Conservation (phyloP, 345 rosid genomes). For the Ceriops zippeliana region DNA sequence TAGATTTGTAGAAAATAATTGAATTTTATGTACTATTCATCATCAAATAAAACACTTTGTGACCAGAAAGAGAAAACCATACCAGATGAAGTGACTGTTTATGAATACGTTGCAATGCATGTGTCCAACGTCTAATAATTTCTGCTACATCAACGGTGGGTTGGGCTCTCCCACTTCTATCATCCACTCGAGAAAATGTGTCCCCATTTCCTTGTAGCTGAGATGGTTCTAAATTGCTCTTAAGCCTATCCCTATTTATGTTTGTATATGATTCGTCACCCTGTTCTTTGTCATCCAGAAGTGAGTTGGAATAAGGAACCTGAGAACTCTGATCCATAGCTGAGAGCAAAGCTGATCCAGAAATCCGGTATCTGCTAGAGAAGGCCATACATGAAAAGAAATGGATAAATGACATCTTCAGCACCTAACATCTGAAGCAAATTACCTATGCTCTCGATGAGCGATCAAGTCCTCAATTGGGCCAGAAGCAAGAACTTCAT, state of each 20-base stretch:
- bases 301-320: conserved; percentile 61
- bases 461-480: conserved; percentile 98
- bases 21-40: conserved; percentile 6
- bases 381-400: conserved; percentile 22
- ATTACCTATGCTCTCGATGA: conserved; percentile 96
- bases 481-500: conserved; percentile 98
- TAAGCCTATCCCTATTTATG: conserved; percentile 39
- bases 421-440: conserved; percentile 10
- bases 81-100: conserved; percentile 97
- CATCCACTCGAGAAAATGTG: conserved; percentile 64
- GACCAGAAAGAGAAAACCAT: conserved; percentile 30
- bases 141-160: conserved; percentile 97
- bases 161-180: conserved; percentile 80
- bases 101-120: conserved; percentile 96
- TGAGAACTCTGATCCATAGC: conserved; percentile 99
- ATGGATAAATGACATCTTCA: conserved; percentile 10
- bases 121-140: conserved; percentile 97
- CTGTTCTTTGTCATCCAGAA: conserved; percentile 65
- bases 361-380: conserved; percentile 83
- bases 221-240: conserved; percentile 41
- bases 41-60: conserved; percentile 3
- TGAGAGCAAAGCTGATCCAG: conserved; percentile 88
- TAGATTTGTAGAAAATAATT: background rate
- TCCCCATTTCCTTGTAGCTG: conserved; percentile 60
- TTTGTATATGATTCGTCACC: conserved; percentile 48